Percentiles rank a stretch among this genome's conserved stretches.
Evolutionary conservation across 352 stramenopile species (phyloP).

Genomic region (Globisporangium nagaii): DNA sequence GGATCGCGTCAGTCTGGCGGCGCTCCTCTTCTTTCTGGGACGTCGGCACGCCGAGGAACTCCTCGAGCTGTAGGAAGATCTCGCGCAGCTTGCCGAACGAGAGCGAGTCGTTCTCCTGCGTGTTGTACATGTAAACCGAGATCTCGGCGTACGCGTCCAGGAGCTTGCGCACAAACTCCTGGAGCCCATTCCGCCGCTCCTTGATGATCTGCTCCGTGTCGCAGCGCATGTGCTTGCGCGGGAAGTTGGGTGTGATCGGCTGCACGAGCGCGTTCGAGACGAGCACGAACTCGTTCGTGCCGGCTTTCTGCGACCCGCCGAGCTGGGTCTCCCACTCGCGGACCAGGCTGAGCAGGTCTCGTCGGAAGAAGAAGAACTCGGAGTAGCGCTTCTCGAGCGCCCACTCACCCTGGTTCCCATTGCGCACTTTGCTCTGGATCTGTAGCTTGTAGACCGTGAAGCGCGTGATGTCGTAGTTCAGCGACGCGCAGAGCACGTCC

Average conservation of each 20-base stretch:
- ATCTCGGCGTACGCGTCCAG: slow-evolving; percentile 54
- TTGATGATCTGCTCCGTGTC: slow-evolving; percentile 51
- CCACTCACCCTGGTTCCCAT: slow-evolving; percentile 21
- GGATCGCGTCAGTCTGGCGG: slow-evolving; percentile 35
- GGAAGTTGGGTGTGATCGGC: slow-evolving; percentile 28
- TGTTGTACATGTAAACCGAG: slow-evolving; percentile 36
- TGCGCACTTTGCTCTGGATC: slow-evolving; percentile 28
- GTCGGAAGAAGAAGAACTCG: slow-evolving; percentile 23
- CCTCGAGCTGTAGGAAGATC: slow-evolving; percentile 32
- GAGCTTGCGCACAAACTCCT: slow-evolving; percentile 50
- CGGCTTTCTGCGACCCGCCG: neutral
- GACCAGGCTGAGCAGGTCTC: slow-evolving; percentile 17
- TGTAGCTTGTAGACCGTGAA: slow-evolving; percentile 58
- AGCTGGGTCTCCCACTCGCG: slow-evolving; percentile 17
- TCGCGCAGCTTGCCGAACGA: slow-evolving; percentile 7
- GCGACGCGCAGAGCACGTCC: slow-evolving; percentile 13
- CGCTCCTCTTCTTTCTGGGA: slow-evolving; percentile 48
- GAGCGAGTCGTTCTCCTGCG: slow-evolving; percentile 1
- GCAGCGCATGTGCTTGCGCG: slow-evolving; percentile 51
- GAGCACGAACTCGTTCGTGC: slow-evolving; percentile 18
- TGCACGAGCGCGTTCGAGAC: slow-evolving; percentile 18
- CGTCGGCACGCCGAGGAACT: slow-evolving; percentile 45
- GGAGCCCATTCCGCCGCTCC: slow-evolving; percentile 36
- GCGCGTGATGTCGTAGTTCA: slow-evolving; percentile 13
- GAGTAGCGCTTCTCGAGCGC: slow-evolving; percentile 30